phyloP scores from a whole-genome alignment of 768 basidiomycete genomes.

The Psilocybe sp. region DNA sequence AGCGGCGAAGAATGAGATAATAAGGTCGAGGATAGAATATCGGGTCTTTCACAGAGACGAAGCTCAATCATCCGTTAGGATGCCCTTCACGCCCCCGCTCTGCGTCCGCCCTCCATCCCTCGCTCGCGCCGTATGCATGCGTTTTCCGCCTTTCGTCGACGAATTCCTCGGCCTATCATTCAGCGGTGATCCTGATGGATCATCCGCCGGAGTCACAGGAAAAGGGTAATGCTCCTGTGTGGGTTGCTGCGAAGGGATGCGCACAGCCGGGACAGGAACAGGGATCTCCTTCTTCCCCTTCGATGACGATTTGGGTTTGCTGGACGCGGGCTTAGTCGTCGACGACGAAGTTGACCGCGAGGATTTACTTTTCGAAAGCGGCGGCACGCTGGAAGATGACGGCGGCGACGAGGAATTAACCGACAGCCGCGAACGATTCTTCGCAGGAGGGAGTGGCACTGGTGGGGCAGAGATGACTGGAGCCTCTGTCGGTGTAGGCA shows the following conservation, averaged over 20 bases:
- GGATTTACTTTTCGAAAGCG: slow-evolving; percentile 14
- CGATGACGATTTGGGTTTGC: slow-evolving; percentile 26
- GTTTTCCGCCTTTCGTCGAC: slow-evolving; percentile 18
- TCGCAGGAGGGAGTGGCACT: background rate
- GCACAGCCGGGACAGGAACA: slow-evolving; percentile 41
- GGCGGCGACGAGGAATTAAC: slow-evolving; percentile 12
- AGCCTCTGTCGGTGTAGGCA: slow-evolving; percentile 30
- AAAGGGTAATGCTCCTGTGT: slow-evolving; percentile 57
- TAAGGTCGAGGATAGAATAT: too few species aligned
- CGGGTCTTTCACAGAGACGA: too few species aligned
- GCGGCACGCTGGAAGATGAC: slow-evolving; percentile 11
- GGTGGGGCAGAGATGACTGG: slow-evolving; percentile 39
- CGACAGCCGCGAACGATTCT: background rate
- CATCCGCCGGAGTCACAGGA: slow-evolving; percentile 49
- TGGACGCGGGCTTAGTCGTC: slow-evolving; percentile 3
- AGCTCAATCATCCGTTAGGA: slow-evolving; percentile 44
- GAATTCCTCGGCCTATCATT: slow-evolving; percentile 19
- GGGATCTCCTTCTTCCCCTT: slow-evolving; percentile 41
- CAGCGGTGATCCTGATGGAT: slow-evolving; percentile 11
- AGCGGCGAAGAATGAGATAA: too few species aligned
- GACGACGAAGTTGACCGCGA: slow-evolving; percentile 10
- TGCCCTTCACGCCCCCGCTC: slow-evolving; percentile 81
- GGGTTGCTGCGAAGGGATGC: slow-evolving; percentile 24
- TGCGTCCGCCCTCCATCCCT: slow-evolving; percentile 82
- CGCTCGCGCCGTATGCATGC: slow-evolving; percentile 74